Evolutionary conservation across 2,329 filamentous ascomycete species (phyloP), one percentile per base, ranked within the genome.

Genomic region (Chrysosphaeria jannelii): DNA sequence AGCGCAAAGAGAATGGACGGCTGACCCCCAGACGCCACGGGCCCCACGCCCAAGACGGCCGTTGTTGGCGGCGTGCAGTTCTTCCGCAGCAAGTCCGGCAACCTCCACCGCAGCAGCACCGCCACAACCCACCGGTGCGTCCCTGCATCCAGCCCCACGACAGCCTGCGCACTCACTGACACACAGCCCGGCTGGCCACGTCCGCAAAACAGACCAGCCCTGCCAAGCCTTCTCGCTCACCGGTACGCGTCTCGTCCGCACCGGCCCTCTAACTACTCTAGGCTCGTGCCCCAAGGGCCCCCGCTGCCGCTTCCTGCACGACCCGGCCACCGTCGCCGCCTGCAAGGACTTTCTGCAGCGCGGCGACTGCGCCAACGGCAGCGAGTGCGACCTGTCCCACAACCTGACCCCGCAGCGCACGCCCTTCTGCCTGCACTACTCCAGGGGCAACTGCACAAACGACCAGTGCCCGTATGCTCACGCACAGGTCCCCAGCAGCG

Each of bases 351-450:
- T 71, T 40, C 53, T 93, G 25, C 65, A 67, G 37, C 78, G 70
- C 39, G 69, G 72, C 39, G 53, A 57, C 36, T 97, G 85, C 48
- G 48, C 53, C 34, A 60, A 61, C 41, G 76, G 76, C 45, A 59
- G 68, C 38, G 56, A 56, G 37, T 97, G 85, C 55, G 74, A 89
- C 45, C 57, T 93, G 29, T 90, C 79, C 31, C 85, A 93, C 55
- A 67, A 85, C 22, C 51, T 74, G 31, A 72, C 59, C 26, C 61
- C 76, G 33, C 60, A 91, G 44, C 71, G 81, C 45, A 72, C 72
- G 25, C 79, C 85, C 27, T 61, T 70, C 30, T 93, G 85, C 50
- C 47, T 85, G 42, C 78, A 91, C 49, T 90, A 76, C 50, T 60
- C 76, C 42, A 71, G 72, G 41, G 78, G 78, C 38, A 72, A 76